Evolutionary conservation across 805 yeast species (phyloP).

Genomic region (Pichia membranifaciens): DNA sequence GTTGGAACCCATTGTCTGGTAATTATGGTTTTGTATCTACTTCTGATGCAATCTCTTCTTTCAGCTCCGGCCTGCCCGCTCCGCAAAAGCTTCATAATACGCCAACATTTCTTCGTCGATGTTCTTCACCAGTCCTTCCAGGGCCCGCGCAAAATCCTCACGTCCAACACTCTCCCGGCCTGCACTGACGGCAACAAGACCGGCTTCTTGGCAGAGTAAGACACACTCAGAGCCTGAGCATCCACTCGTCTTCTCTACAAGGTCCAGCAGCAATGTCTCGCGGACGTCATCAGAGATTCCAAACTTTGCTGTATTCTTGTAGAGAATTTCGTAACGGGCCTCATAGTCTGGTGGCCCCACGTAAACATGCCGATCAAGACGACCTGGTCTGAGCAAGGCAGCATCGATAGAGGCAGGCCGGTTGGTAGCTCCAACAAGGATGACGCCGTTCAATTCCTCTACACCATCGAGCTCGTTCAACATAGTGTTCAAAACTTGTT

Average conservation of each 20-base stretch:
- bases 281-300: slow-evolving; percentile 36
- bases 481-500: slow-evolving; percentile 82
- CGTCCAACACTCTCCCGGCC: slow-evolving; percentile 25
- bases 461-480: slow-evolving; percentile 96
- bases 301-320: slow-evolving; percentile 65
- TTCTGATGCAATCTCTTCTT: neutral
- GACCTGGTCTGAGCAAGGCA: slow-evolving; percentile 91
- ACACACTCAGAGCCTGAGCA: slow-evolving; percentile 97
- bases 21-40: neutral
- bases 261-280: slow-evolving; percentile 35
- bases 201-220: slow-evolving; percentile 89
- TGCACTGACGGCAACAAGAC: slow-evolving; percentile 80
- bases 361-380: slow-evolving; percentile 88
- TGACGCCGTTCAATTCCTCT: slow-evolving; percentile 89
- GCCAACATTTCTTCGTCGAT: slow-evolving; percentile 82
- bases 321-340: slow-evolving; percentile 74
- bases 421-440: slow-evolving; percentile 93
- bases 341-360: slow-evolving; percentile 85
- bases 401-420: slow-evolving; percentile 91
- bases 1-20: slow-evolving; percentile 7
- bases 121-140: slow-evolving; percentile 63
- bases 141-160: slow-evolving; percentile 56
- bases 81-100: slow-evolving; percentile 58
- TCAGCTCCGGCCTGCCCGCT: neutral
- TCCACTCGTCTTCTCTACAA: slow-evolving; percentile 72